A percentile compares a stretch with the other conserved stretches of the same genome.
These are phyloP conservation scores for Yamagishiella unicocca DNA, from an alignment of 139 green algal species.

Conservation along the genomic window DNA sequence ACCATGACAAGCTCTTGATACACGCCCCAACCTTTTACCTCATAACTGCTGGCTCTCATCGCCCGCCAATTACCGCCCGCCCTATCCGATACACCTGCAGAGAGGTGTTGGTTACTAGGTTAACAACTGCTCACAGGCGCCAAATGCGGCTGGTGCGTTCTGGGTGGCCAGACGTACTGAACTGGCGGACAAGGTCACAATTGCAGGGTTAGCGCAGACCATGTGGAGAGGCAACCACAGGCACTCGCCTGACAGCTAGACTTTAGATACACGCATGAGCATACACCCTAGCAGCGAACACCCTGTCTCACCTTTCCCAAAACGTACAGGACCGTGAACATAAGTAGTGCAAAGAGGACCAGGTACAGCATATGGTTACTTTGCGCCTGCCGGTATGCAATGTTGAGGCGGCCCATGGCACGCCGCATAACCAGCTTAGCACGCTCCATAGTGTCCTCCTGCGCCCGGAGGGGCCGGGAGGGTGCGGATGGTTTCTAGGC, in stretches of 20 bases:
- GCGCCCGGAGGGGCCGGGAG: neutral
- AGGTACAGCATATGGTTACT: conserved; percentile 59
- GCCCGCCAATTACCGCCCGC: conserved; percentile 35
- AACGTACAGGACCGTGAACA: conserved; percentile 53
- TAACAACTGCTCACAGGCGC: no score
- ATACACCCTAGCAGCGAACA: no score
- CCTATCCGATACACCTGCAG: conserved; percentile 42
- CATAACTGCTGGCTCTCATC: neutral
- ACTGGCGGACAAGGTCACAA: no score
- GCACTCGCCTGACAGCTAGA: no score
- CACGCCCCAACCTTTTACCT: no score
- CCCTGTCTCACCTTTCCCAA: conserved; percentile 38
- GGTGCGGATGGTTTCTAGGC: neutral
- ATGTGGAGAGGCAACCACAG: no score
- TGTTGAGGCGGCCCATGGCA: conserved; percentile 50
- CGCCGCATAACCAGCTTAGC: conserved; percentile 47
- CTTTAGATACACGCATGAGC: no score
- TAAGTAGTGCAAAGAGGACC: conserved; percentile 46
- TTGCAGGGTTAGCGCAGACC: no score
- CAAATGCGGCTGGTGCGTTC: no score
- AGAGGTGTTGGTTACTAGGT: no score
- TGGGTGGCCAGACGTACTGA: no score
- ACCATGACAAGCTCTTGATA: no score
- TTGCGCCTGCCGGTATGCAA: conserved; percentile 43
- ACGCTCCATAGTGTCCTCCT: conserved; percentile 60